phyloP scores from a whole-genome alignment of 2,329 filamentous ascomycete species.

The Cercospora canescens region DNA sequence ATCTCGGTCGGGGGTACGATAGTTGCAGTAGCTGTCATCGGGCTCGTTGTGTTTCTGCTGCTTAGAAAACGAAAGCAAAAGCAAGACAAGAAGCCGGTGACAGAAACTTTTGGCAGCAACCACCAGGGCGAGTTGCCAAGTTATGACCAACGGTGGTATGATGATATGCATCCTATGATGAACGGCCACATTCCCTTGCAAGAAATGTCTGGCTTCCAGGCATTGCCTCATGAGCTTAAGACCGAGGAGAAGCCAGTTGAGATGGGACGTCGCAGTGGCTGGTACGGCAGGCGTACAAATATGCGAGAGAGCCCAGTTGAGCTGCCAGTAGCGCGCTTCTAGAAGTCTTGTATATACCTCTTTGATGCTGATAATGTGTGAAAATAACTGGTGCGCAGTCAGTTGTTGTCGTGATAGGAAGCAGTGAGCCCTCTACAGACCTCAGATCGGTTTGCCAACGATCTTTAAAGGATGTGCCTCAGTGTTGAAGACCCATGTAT shows the following conservation, averaged over 20 bases:
- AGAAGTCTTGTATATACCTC: not conserved
- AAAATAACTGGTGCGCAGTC: no score
- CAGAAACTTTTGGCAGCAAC: not conserved
- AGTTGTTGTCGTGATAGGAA: no score
- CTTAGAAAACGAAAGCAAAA: not conserved
- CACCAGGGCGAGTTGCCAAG: not conserved
- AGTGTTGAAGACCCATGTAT: no score
- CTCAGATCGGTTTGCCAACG: no score
- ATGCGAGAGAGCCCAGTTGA: not conserved
- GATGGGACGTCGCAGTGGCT: not conserved
- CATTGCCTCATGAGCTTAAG: conserved; percentile 10
- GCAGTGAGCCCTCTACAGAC: no score
- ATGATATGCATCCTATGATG: not conserved
- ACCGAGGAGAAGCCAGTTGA: conserved; percentile 7
- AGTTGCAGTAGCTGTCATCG: not conserved
- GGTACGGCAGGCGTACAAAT: not conserved
- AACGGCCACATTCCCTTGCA: not conserved
- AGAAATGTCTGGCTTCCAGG: conserved; percentile 5
- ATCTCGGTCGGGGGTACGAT: not conserved
- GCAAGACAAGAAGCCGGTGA: not conserved
- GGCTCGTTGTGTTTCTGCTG: not conserved
- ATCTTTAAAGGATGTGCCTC: no score
- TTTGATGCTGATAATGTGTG: not conserved
- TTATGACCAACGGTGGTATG: not conserved
- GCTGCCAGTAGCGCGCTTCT: not conserved